Conservation (phyloP, 1,284 basidiomycete genomes). For the Ustilago esculenta region DNA sequence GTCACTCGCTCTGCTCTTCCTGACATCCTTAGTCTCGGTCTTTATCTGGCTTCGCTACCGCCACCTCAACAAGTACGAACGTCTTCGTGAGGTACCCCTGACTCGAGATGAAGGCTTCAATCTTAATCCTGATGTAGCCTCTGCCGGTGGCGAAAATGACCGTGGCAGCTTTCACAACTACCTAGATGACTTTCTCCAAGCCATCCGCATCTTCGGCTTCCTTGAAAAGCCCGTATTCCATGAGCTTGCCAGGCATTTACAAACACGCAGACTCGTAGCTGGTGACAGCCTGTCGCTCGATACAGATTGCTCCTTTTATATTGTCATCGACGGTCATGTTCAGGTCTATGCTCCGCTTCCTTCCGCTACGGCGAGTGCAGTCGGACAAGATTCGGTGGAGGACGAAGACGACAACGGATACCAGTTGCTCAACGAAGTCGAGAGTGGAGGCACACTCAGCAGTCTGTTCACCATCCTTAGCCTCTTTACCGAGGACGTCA, state of each 20-base stretch:
- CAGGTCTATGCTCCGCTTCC: conserved; percentile 64
- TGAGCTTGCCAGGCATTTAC: conserved; percentile 65
- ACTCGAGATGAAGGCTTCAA: conserved; percentile 62
- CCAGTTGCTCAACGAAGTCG: conserved; percentile 65
- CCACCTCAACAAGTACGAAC: conserved; percentile 64
- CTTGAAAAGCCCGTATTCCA: conserved; percentile 67
- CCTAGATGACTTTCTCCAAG: conserved; percentile 66
- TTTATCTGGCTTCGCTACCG: conserved; percentile 68
- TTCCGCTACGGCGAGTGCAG: conserved; percentile 14
- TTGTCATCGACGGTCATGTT: conserved; percentile 65
- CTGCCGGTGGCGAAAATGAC: conserved; percentile 51
- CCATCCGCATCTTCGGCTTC: conserved; percentile 66
- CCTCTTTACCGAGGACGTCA: conserved; percentile 95
- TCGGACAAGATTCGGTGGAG: conserved; percentile 24
- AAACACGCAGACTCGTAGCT: conserved; percentile 63
- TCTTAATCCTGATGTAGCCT: conserved; percentile 60
- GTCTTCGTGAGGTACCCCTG: conserved; percentile 62
- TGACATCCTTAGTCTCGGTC: conserved; percentile 41
- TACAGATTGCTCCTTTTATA: conserved; percentile 64
- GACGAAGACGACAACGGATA: conserved; percentile 61
- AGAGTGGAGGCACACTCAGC: conserved; percentile 77
- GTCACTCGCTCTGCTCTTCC: conserved; percentile 53
- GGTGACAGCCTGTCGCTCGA: conserved; percentile 64
- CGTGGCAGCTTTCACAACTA: conserved; percentile 63
- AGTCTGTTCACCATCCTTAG: conserved; percentile 94